Base-by-base conservation (phyloP, 352 stramenopile genomes). In the Globisporangium solare region DNA sequence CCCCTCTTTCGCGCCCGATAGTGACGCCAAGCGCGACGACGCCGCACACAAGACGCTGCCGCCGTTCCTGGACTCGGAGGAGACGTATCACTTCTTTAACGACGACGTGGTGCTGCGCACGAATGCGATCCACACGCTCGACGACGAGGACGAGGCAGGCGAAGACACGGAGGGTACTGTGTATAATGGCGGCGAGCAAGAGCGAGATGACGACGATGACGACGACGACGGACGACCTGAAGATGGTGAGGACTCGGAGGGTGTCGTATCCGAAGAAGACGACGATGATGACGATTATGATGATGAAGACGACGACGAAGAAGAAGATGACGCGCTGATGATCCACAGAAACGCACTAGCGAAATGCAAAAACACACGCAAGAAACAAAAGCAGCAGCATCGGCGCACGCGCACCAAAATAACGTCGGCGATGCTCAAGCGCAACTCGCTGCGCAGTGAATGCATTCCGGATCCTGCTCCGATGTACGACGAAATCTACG, bases 31-130 rank as follows among this genome's bases (percentile, higher is more conserved):
- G 14, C 24, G 51, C 39, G 42, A n/a, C 43, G 45, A 35, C 47
- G 11, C 22, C 52, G 39, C 8, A 5, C 11, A 17, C 21, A 65
- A 56, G 43, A 61, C 42, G 31, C 18, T 58, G 49, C 50, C 56
- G 50, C 51, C 45, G 20, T 68, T 76, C 50, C 41, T 89, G 41
- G 74, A 86, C 56, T 77, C 71, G 51, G 70, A 83, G 22, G 79
- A 87, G 42, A 84, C 74, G 13, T 78, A 71, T 43, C 76, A 89
- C 53, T 89, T 86, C 61, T 89, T 87, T 66, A 84, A 79, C 40
- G 70, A 73, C 15, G 66, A 76, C 22, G 71, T 80, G 52, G 79
- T 89, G 43, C 50, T 86, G 32, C 69, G 74, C 58, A 83, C 76
- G 6, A 89, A 89, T 61, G 79, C 81, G 43, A 66, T 86, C 31